A percentile compares a stretch with the other conserved stretches of the same genome.
phyloP scores from a whole-genome alignment of 257 asterid species.

The Salvia hispanica region DNA sequence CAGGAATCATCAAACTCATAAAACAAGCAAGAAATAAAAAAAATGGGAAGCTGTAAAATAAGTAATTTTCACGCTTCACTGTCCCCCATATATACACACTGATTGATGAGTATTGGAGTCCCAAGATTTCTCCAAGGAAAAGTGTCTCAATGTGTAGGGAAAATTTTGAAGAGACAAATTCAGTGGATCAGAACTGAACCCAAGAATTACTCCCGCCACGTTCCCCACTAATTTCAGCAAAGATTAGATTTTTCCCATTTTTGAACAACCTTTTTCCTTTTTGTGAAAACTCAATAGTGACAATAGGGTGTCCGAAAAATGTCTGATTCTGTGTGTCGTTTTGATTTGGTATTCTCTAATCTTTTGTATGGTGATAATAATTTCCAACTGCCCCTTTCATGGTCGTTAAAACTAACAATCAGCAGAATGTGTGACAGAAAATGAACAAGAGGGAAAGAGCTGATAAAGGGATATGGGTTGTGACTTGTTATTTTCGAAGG shows the following conservation, averaged over 20 bases:
- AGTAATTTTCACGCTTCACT: slow-evolving; percentile 48
- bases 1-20: background rate
- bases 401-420: slow-evolving; percentile 34
- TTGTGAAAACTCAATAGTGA: no score
- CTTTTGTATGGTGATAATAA: background rate
- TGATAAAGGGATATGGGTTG: no score
- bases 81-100: slow-evolving; percentile 51
- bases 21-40: background rate
- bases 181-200: slow-evolving; percentile 26
- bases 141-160: no score
- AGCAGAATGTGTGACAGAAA: background rate
- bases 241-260: no score
- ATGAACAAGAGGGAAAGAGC: no score
- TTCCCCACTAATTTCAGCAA: slow-evolving; percentile 24
- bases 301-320: background rate
- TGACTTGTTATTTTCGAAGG: no score
- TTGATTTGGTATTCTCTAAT: background rate
- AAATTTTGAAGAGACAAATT: slow-evolving; percentile 12
- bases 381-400: background rate
- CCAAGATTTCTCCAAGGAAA: no score
- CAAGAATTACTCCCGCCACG: slow-evolving; percentile 30
- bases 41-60: slow-evolving; percentile 31
- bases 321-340: slow-evolving; percentile 13
- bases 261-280: no score
- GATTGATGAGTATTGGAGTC: no score